Evolutionary conservation across 805 yeast species (phyloP).

Genomic region (Kazachstania africana): DNA sequence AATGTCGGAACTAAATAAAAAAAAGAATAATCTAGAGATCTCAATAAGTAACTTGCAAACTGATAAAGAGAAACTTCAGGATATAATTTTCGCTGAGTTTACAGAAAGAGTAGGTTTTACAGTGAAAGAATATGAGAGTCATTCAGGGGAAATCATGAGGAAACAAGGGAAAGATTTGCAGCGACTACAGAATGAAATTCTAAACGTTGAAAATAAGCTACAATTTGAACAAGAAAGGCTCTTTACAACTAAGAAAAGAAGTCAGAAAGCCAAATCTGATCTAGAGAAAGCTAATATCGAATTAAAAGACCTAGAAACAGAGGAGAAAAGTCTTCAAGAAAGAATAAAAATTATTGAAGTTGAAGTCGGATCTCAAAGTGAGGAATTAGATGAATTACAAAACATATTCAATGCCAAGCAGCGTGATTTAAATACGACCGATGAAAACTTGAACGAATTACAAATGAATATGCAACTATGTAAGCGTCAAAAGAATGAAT

Average conservation of each 20-base stretch:
- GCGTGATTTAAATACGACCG: constrained; percentile 29
- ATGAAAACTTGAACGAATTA: constrained; percentile 37
- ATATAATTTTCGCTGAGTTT: constrained; percentile 39
- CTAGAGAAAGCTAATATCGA: constrained; percentile 27
- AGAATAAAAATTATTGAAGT: constrained; percentile 30
- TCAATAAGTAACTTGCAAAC: constrained; percentile 20
- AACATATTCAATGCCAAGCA: constrained; percentile 22
- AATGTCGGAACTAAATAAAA: constrained; percentile 14
- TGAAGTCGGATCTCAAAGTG: constrained; percentile 30
- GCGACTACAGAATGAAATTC: constrained; percentile 47
- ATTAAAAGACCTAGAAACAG: constrained; percentile 23
- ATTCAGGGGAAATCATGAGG: constrained; percentile 48
- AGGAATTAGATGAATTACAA: constrained; percentile 28
- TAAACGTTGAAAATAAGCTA: constrained; percentile 48
- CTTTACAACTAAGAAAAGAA: constrained; percentile 39
- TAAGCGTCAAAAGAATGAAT: constrained; percentile 27
- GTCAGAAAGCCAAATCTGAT: constrained; percentile 30
- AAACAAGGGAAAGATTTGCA: constrained; percentile 49
- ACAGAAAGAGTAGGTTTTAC: constrained; percentile 43
- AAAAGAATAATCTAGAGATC: constrained; percentile 11
- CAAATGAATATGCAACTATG: constrained; percentile 15
- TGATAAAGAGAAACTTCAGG: constrained; percentile 30
- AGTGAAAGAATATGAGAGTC: constrained; percentile 58
- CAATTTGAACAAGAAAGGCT: constrained; percentile 54
- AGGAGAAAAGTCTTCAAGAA: constrained; percentile 23